Base-by-base conservation (phyloP, 1,284 basidiomycete genomes). In the Cryptococcus amylolentus region DNA sequence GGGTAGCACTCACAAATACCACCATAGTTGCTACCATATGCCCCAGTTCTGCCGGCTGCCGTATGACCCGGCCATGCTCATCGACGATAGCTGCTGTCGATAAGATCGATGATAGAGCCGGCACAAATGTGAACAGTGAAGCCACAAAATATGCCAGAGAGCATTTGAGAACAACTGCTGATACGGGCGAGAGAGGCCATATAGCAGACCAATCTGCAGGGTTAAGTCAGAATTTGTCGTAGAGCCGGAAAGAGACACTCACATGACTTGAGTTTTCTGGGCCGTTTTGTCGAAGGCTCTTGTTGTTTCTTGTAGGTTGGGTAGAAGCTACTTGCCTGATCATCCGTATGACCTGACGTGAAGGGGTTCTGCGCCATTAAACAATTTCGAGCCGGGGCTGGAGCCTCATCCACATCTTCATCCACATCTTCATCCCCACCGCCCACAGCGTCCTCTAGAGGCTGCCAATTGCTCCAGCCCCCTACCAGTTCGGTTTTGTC, bases 61-160 rank as follows among this genome's bases (percentile, higher is more conserved):
- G 80, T 18, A 56, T 67, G 70, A 56, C 57, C 18, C 74, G 60
- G 0, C 75, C 76, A 49, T 77, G 74, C 1, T 70, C 69, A 7
- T 85, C 83, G 45, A 87, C 74, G 65, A 86, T 67, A 1, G 66
- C 65, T 1, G 58, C 51, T 20, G 64, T 71, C 9, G 73, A 74
- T 1, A 79, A 64, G 10, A 75, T 47, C 2, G 50, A 54, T 10
- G 76, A 72, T 0, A 83, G 70, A 0, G 59, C 43, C 0, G 89
- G 86, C 8, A 86, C 85, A 73, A 92, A 98, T 0, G 95, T 98
- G 81, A 97, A 98, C 10, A 98, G 80, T 0, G 90, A 92, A 3
- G 84, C 93, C 58, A 97, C 77, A 57, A 92, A 85, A 73, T 98
- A 98, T 0, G 94, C 89, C 10, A 97, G 80, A 0, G 86, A 84